Conservation (phyloP, 371 early-diverging fungal species). For the Apophysomyces elegans region DNA sequence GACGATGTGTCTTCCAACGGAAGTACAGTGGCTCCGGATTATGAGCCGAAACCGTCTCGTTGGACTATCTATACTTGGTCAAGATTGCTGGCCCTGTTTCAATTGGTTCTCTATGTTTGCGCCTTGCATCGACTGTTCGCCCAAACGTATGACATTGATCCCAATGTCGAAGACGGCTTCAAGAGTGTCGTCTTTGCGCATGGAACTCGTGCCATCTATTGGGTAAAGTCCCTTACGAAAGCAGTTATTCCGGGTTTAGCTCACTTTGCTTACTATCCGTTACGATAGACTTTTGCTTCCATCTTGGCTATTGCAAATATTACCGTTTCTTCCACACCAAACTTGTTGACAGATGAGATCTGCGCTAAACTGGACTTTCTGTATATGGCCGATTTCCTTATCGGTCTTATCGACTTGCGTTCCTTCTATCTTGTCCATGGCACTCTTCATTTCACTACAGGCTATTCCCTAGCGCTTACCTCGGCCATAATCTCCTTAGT, state of each 20-base stretch:
- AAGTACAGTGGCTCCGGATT: constrained; percentile 21
- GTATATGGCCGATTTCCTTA: constrained; percentile 7
- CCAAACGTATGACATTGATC: constrained; percentile 18
- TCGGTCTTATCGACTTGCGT: constrained; percentile 15
- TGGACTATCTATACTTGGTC: constrained; percentile 22
- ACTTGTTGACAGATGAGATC: constrained; percentile 26
- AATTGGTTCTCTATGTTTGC: constrained; percentile 14
- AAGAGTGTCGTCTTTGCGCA: constrained; percentile 13
- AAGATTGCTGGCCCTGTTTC: constrained; percentile 18
- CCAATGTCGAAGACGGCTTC: constrained; percentile 22
- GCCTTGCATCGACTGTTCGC: constrained; percentile 11
- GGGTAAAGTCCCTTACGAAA: constrained; percentile 22
- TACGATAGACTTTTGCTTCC: constrained; percentile 25
- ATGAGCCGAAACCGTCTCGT: constrained; percentile 19
- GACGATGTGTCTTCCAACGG: constrained; percentile 16
- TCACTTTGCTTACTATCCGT: too few relatives aligned
- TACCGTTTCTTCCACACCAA: constrained; percentile 17
- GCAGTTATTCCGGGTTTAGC: too few relatives aligned
- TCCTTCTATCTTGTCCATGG: constrained; percentile 16
- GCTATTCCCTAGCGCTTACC: constrained; percentile 16
- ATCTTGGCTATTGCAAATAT: constrained; percentile 29
- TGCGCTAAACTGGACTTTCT: constrained; percentile 35
- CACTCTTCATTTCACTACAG: not conserved
- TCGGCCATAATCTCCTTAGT: constrained; percentile 5
- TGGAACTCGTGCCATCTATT: constrained; percentile 16